Evolutionary conservation across 179 eudicot species (phyloP).

Genomic region (Nepenthes alata): DNA sequence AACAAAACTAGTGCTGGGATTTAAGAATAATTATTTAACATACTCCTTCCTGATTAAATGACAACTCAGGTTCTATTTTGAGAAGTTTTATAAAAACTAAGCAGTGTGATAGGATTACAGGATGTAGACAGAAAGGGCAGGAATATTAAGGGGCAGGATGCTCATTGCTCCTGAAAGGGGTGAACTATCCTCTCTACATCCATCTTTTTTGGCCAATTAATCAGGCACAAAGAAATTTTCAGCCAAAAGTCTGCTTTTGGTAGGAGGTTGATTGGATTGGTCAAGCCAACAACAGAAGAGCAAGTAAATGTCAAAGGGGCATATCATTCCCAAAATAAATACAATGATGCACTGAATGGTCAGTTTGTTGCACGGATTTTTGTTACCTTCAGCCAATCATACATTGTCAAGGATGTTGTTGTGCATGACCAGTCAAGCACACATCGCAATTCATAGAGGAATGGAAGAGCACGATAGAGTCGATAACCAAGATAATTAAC

Average conservation of each 20-base stretch:
- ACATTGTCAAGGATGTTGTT: constrained; percentile 91
- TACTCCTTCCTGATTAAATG: no score
- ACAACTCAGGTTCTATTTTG: no score
- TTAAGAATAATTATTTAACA: no score
- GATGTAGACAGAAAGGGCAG: background rate
- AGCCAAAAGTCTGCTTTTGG: no score
- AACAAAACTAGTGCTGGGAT: no score
- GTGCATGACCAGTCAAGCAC: constrained; percentile 99
- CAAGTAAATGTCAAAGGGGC: background rate
- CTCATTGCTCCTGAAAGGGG: no score
- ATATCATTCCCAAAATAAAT: background rate
- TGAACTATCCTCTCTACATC: no score
- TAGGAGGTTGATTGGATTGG: no score
- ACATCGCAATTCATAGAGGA: constrained; percentile 89
- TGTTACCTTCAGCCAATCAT: constrained; percentile 97
- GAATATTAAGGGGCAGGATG: background rate
- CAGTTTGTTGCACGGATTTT: constrained; percentile 3
- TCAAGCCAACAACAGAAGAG: background rate
- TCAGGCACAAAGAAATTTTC: no score
- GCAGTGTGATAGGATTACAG: background rate
- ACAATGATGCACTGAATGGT: background rate
- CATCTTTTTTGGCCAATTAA: no score
- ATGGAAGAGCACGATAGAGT: constrained; percentile 91
- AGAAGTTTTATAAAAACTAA: no score
- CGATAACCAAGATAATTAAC: constrained; percentile 80